A percentile compares a stretch with the other conserved stretches of the same genome.
phyloP scores from a whole-genome alignment of 2,329 filamentous ascomycete species.

The Arachnomyces sp. region DNA sequence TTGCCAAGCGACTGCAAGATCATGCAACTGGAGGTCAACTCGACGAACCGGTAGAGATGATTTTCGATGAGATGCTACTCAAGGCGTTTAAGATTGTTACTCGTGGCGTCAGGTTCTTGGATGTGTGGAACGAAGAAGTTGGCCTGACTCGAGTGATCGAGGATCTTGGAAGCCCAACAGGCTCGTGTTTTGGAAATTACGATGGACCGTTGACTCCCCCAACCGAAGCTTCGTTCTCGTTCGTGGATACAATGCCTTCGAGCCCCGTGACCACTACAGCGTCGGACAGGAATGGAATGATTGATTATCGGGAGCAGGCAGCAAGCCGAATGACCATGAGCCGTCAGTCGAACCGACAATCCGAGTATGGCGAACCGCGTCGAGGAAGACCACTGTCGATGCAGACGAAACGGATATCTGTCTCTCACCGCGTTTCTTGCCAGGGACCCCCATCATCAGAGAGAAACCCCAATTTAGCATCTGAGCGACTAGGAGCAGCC shows the following conservation, averaged over 20 bases:
- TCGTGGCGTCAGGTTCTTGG: constrained; percentile 80
- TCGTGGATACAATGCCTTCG: constrained; percentile 2
- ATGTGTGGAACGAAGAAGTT: constrained; percentile 63
- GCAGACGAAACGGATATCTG: constrained; percentile 42
- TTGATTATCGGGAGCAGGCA: no score
- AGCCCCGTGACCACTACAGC: not conserved
- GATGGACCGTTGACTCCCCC: constrained; percentile 30
- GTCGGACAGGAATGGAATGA: no score
- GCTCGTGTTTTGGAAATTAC: constrained; percentile 14
- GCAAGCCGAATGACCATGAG: constrained; percentile 8
- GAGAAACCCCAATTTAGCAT: constrained; percentile 67
- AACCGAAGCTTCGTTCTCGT: constrained; percentile 29
- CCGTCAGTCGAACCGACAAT: constrained; percentile 19
- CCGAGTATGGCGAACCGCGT: constrained; percentile 16
- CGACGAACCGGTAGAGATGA: constrained; percentile 37
- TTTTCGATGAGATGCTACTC: constrained; percentile 86
- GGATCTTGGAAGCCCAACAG: constrained; percentile 26
- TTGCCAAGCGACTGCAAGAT: constrained; percentile 77
- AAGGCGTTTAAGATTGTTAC: constrained; percentile 94
- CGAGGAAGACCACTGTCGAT: constrained; percentile 25
- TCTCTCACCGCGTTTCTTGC: constrained; percentile 70
- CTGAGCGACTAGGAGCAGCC: constrained; percentile 67
- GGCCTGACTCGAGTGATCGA: constrained; percentile 36
- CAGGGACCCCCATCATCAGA: constrained; percentile 58
- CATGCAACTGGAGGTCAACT: constrained; percentile 47